Percentiles rank a stretch among this genome's conserved stretches.
Conservation (phyloP, 2,329 filamentous ascomycete genomes). For the Epichloe typhina region DNA sequence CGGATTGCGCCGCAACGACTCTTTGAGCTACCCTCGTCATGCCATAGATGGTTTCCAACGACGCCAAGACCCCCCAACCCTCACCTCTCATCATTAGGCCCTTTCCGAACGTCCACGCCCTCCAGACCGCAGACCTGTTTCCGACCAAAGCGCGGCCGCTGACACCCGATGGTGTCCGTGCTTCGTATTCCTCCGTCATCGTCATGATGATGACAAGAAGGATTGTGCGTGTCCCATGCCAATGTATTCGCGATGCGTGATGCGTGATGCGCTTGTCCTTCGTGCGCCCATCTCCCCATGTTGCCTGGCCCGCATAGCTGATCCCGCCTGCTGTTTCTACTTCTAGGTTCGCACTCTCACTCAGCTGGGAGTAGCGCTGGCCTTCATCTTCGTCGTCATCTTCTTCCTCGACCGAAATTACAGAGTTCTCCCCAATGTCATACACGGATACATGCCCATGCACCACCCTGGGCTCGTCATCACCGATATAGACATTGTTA, state of each 20-base stretch:
- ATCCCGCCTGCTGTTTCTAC: constrained; percentile 12
- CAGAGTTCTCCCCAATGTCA: constrained; percentile 68
- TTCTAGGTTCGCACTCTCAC: constrained; percentile 51
- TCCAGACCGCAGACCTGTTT: neutral
- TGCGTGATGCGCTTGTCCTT: neutral
- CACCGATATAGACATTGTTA: constrained; percentile 69
- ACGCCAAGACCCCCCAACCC: neutral
- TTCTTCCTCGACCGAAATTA: constrained; percentile 83
- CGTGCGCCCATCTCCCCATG: neutral
- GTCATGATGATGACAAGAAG: constrained; percentile 21
- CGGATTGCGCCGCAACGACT: neutral
- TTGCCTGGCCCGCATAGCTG: neutral
- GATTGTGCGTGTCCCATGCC: constrained; percentile 17
- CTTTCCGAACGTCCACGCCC: neutral
- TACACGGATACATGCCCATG: constrained; percentile 76
- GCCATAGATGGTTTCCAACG: neutral
- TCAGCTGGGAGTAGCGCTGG: constrained; percentile 56
- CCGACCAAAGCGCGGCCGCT: neutral
- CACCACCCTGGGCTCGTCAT: constrained; percentile 77
- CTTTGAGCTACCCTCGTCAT: neutral
- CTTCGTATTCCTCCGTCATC: neutral
- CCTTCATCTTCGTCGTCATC: constrained; percentile 56
- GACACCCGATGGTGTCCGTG: constrained; percentile 1
- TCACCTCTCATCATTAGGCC: neutral
- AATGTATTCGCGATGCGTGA: neutral